Base-by-base conservation (phyloP, 2,329 filamentous ascomycete genomes). In the Xylariaceae sp. region DNA sequence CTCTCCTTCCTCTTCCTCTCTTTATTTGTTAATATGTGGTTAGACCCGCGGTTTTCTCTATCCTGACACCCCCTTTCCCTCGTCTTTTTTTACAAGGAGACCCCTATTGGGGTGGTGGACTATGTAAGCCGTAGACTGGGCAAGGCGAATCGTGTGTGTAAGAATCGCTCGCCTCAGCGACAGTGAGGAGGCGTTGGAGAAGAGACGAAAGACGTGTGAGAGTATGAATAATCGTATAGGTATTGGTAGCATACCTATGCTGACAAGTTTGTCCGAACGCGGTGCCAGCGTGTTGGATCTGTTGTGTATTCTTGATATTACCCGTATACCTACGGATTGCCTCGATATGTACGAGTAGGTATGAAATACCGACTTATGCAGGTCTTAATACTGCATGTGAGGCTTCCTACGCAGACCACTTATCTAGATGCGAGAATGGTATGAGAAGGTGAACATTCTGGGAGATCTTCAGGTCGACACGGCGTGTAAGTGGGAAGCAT, bases 371-470 rank as follows among this genome's bases (percentile, higher is more conserved):
- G 17, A 51, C 52, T 58, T 58, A 65, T 63, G 63, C 57, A 65
- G 63, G 61, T 63, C 63, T 64, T 58, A 60, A 57, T 57, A 59
- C 59, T 57, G 57, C 61, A 63, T 61, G 58, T 59, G 63, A 63
- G 61, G 58, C 58, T 59, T 61, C 48, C 56, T 62, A 55, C 50
- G 57, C 17, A n/a, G 47, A 51, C n/a, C 7, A 18, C 13, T 42
- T 8, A 37, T 23, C 44, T n/a, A 42, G n/a, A 56, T 4, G 17
- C 39, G 44, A 54, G 53, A 50, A 23, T 55, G 55, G 53, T 55
- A 55, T 53, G 37, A 56, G 50, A 54, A 18, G 9, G 39, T 30
- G 13, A 11, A 48, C 42, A 18, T 37, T 53, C 53, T 45, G 53
- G 9, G 56, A 57, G 52, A 51, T n/a, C 55, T 63, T 55, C 56